These are phyloP conservation scores for Suillus decipiens DNA, from an alignment of 768 basidiomycete genomes.

Conservation along the genomic window DNA sequence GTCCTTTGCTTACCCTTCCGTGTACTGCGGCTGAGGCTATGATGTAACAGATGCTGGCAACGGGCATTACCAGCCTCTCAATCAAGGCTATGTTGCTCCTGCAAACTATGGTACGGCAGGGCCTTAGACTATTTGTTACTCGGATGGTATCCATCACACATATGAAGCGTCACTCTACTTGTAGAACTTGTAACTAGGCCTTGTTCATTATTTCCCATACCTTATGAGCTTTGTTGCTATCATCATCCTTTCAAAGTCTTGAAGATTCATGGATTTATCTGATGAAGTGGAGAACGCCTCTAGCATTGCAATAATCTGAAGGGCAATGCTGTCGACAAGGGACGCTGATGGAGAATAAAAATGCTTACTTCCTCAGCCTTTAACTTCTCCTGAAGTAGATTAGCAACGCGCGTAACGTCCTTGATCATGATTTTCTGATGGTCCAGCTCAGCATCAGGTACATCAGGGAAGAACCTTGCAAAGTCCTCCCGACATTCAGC, in stretches of 20 bases:
- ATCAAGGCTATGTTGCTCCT: conserved; percentile 24
- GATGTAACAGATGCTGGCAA: conserved; percentile 36
- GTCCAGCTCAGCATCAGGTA: conserved; percentile 46
- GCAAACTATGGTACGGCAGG: conserved; percentile 38
- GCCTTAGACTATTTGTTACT: neutral
- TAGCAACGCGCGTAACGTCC: conserved; percentile 62
- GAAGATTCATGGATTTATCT: conserved; percentile 67
- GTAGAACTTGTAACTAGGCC: conserved; percentile 3
- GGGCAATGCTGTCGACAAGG: conserved; percentile 9
- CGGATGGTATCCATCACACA: conserved; percentile 5
- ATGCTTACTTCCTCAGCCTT: conserved; percentile 70
- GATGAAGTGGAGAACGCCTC: conserved; percentile 68
- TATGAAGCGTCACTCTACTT: neutral
- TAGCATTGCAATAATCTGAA: conserved; percentile 78
- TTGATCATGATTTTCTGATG: conserved; percentile 61
- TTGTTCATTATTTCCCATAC: conserved; percentile 3
- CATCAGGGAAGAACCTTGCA: conserved; percentile 71
- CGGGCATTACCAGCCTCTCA: conserved; percentile 37
- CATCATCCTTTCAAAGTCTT: conserved; percentile 81
- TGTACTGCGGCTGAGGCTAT: neutral
- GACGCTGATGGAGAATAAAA: neutral
- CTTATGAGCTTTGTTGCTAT: conserved; percentile 50
- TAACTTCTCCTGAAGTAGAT: conserved; percentile 68
- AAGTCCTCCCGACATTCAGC: conserved; percentile 60
- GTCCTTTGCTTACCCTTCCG: conserved; percentile 32